Evolutionary conservation across 257 asterid species (phyloP).

Genomic region (Lavandula angustifolia): DNA sequence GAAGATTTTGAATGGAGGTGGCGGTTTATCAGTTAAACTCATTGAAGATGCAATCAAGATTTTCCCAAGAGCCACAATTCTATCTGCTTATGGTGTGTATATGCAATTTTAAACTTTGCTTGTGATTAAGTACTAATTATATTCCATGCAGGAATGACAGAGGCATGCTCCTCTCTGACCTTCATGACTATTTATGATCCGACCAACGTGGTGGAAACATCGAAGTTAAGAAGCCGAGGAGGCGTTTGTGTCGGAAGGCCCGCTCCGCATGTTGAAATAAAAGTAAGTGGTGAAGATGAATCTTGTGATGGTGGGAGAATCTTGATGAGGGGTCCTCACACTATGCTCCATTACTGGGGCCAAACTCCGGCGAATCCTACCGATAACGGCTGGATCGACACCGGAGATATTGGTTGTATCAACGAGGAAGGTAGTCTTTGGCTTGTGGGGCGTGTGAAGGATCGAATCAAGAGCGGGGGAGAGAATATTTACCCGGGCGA

Average conservation of each 20-base stretch:
- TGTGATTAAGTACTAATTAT: neutral
- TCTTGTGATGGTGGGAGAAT: constrained; percentile 54
- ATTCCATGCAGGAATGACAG: constrained; percentile 72
- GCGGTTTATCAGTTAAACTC: constrained; percentile 61
- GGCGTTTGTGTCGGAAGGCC: constrained; percentile 79
- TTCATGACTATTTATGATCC: constrained; percentile 82
- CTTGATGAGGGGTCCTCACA: constrained; percentile 80
- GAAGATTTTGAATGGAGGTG: constrained; percentile 89
- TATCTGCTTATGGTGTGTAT: constrained; percentile 79
- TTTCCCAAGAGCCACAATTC: constrained; percentile 72
- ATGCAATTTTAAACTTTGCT: no score
- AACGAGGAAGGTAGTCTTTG: constrained; percentile 78
- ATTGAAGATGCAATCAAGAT: constrained; percentile 42
- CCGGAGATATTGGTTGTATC: constrained; percentile 79
- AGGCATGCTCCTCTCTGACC: constrained; percentile 90
- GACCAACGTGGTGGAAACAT: constrained; percentile 31
- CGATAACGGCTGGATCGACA: constrained; percentile 68
- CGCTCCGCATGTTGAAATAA: constrained; percentile 76
- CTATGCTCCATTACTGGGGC: constrained; percentile 88
- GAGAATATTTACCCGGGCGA: constrained; percentile 89
- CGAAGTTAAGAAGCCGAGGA: constrained; percentile 35
- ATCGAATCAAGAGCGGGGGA: constrained; percentile 89
- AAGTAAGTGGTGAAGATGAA: constrained; percentile 38
- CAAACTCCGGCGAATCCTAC: constrained; percentile 40
- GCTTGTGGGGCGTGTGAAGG: constrained; percentile 84